These are phyloP conservation scores for Mycena galericulata DNA, from an alignment of 768 basidiomycete species.

Conservation along the genomic window DNA sequence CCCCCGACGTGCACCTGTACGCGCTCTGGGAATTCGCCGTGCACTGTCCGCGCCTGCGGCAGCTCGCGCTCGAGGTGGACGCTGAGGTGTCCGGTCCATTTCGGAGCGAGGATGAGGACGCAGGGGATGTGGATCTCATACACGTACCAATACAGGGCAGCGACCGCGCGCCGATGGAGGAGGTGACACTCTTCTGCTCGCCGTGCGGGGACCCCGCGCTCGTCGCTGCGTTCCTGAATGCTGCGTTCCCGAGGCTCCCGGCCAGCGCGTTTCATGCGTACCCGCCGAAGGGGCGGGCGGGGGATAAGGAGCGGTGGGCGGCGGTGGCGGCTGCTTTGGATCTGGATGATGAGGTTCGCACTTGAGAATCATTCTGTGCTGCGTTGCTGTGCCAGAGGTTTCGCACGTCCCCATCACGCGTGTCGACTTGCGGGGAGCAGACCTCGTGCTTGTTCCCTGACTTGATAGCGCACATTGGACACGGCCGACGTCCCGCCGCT, in stretches of 20 bases:
- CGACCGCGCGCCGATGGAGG: conserved; percentile 15
- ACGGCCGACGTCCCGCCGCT: too few species aligned
- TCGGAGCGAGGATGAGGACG: background rate
- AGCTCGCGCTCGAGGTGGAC: conserved; percentile 28
- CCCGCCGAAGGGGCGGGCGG: background rate
- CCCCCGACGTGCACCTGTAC: conserved; percentile 16
- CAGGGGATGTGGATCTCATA: too few species aligned
- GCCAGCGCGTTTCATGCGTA: conserved; percentile 24
- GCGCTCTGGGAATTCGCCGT: conserved; percentile 29
- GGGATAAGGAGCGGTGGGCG: conserved; percentile 20
- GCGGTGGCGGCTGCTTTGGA: conserved; percentile 2
- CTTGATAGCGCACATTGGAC: too few species aligned
- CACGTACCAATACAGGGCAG: too few species aligned
- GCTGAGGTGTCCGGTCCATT: conserved; percentile 21
- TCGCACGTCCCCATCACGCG: too few species aligned
- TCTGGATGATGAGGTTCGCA: too few species aligned
- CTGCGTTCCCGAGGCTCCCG: conserved; percentile 28
- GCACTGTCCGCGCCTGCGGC: conserved; percentile 20
- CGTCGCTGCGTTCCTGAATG: conserved; percentile 25
- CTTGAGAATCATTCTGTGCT: too few species aligned
- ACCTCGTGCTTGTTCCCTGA: too few species aligned
- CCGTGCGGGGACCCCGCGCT: conserved; percentile 31
- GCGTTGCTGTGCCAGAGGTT: too few species aligned
- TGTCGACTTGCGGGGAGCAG: too few species aligned
- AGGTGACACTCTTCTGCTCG: conserved; percentile 27